Evolutionary conservation across 441 rosid genomes (phyloP).

Genomic region (Omphalea diandra): DNA sequence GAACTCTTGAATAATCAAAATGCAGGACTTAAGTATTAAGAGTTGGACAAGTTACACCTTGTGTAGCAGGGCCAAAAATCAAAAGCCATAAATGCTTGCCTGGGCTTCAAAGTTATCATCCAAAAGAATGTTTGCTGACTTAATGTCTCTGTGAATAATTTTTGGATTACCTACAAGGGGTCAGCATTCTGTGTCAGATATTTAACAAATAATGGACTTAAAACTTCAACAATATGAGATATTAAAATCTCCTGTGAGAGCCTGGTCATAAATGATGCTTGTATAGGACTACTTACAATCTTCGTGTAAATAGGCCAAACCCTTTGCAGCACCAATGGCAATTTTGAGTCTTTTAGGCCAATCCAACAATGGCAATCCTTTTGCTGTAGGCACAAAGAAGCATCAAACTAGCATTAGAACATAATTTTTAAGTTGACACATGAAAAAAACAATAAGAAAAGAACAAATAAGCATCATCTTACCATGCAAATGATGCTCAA

Average conservation of each 20-base stretch:
- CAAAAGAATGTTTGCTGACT: slow-evolving; percentile 80
- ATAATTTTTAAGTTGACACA: not conserved
- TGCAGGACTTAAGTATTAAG: not conserved
- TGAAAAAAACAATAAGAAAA: not conserved
- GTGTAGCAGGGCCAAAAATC: not conserved
- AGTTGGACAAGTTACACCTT: not conserved
- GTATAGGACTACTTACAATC: slow-evolving; percentile 71
- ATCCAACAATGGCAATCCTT: slow-evolving; percentile 53
- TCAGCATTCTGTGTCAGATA: not conserved
- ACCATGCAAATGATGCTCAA: slow-evolving; percentile 85
- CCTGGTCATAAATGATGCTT: too few species aligned
- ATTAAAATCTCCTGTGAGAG: too few species aligned
- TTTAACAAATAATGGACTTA: not conserved
- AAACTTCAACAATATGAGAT: too few species aligned
- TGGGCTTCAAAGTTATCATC: slow-evolving; percentile 76
- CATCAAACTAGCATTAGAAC: slow-evolving; percentile 10
- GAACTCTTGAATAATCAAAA: too few species aligned
- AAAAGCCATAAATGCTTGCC: slow-evolving; percentile 35
- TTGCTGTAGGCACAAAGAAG: slow-evolving; percentile 37
- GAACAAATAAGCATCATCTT: slow-evolving; percentile 1
- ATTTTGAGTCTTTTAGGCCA: slow-evolving; percentile 78
- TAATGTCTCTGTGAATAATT: slow-evolving; percentile 86
- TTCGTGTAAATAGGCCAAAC: slow-evolving; percentile 88
- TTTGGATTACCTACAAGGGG: slow-evolving; percentile 62
- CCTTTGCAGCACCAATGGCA: slow-evolving; percentile 89